Evolutionary conservation across 2,329 filamentous ascomycete genomes (phyloP).

Genomic region (Samsoniella hepiali): DNA sequence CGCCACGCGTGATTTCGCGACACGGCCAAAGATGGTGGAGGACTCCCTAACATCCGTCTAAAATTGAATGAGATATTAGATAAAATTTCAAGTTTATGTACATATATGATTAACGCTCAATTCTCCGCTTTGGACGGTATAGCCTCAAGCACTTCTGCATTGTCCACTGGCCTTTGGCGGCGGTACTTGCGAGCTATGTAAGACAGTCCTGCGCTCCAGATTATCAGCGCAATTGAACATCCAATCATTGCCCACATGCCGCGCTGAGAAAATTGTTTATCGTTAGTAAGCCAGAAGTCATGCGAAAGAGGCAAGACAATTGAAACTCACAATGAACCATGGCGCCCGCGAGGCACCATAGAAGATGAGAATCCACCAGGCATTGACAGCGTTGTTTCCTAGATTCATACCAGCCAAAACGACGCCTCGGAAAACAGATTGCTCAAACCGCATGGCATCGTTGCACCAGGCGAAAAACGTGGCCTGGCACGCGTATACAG

Average conservation of each 20-base stretch:
- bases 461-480: constrained; percentile 77
- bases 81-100: no score
- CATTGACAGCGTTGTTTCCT: constrained; percentile 64
- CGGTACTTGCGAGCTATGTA: constrained; percentile 27
- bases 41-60: neutral
- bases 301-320: no score
- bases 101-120: no score
- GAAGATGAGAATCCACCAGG: constrained; percentile 71
- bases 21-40: no score
- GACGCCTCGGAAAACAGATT: constrained; percentile 60
- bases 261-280: constrained; percentile 35
- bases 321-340: constrained; percentile 54
- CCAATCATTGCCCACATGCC: constrained; percentile 76
- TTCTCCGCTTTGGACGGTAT: neutral
- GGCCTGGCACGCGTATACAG: constrained; percentile 69
- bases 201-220: constrained; percentile 57
- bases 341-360: constrained; percentile 66
- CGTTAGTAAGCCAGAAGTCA: constrained; percentile 5
- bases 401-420: constrained; percentile 72
- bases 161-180: neutral
- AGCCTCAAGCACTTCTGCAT: neutral
- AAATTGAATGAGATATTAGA: no score
- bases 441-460: constrained; percentile 62
- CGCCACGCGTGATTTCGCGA: neutral
- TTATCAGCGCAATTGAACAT: constrained; percentile 53